These are phyloP conservation scores for Cucumis cinereus DNA, from an alignment of 306 rosid genomes.

Conservation along the genomic window DNA sequence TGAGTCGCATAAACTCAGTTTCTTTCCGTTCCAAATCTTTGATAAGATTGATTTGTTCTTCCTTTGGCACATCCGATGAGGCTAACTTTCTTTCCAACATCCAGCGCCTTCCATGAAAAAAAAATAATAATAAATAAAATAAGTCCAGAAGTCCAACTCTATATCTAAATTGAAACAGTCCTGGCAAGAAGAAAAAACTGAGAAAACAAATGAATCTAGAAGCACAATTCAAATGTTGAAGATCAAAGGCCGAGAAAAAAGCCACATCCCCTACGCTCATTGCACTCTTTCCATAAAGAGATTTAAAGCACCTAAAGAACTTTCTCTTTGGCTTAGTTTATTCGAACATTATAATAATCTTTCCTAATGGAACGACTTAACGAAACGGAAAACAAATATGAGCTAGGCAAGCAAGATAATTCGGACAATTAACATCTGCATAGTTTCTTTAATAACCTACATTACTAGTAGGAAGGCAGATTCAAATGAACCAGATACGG, in stretches of 20 bases:
- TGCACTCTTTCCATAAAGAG: neutral
- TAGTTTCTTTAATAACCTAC: neutral
- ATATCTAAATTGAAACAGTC: neutral
- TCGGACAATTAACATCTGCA: neutral
- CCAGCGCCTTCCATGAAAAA: constrained; percentile 63
- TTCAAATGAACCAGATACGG: neutral
- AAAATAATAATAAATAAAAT: constrained; percentile 4
- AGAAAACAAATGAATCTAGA: neutral
- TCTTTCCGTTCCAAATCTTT: constrained; percentile 85
- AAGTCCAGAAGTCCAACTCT: neutral
- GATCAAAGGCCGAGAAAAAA: neutral
- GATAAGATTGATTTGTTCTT: constrained; percentile 62
- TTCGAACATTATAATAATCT: neutral
- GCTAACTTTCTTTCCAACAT: constrained; percentile 58
- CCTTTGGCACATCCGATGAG: constrained; percentile 56
- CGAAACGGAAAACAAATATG: neutral
- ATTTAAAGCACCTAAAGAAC: neutral
- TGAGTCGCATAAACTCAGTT: constrained; percentile 67
- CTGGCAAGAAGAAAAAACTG: neutral
- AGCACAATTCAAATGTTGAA: neutral
- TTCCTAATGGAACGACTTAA: neutral
- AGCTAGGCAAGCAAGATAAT: neutral
- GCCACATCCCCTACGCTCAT: neutral
- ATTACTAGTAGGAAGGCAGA: neutral
- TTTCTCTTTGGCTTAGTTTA: neutral